Conservation (phyloP, 768 basidiomycete genomes). For the Daedalea quercina region DNA sequence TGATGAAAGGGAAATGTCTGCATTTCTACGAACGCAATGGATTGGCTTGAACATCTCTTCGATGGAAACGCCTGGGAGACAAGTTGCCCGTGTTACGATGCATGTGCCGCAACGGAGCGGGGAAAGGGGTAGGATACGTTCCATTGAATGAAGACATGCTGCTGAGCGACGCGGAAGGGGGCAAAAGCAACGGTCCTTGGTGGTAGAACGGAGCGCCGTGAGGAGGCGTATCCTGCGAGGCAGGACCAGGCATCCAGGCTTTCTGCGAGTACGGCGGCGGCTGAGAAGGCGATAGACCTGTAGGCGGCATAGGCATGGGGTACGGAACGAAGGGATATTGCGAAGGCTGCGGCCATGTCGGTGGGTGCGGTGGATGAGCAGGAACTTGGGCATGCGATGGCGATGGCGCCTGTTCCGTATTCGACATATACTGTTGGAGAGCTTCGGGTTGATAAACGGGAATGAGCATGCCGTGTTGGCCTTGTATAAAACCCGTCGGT, state of each 20-base stretch:
- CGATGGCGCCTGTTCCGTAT: constrained; percentile 25
- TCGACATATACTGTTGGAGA: constrained; percentile 61
- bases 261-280: neutral
- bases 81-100: neutral
- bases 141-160: constrained; percentile 4
- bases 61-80: constrained; percentile 1
- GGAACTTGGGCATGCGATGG: constrained; percentile 11
- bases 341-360: constrained; percentile 4
- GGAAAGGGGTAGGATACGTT: constrained; percentile 1
- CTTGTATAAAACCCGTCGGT: constrained; percentile 66
- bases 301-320: neutral
- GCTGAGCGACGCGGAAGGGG: constrained; percentile 3
- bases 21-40: too few relatives aligned
- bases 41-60: neutral
- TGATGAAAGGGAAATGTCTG: too few relatives aligned
- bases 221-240: neutral
- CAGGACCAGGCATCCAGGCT: constrained; percentile 1
- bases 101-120: neutral
- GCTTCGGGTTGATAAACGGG: constrained; percentile 68
- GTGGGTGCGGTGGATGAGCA: constrained; percentile 3
- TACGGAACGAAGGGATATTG: constrained; percentile 10
- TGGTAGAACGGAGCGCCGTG: neutral
- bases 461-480: constrained; percentile 65
- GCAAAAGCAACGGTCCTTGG: constrained; percentile 1
- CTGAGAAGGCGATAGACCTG: neutral